These are phyloP conservation scores for Cryptococcus sp. DNA, from an alignment of 1,284 basidiomycete species.

Conservation along the genomic window DNA sequence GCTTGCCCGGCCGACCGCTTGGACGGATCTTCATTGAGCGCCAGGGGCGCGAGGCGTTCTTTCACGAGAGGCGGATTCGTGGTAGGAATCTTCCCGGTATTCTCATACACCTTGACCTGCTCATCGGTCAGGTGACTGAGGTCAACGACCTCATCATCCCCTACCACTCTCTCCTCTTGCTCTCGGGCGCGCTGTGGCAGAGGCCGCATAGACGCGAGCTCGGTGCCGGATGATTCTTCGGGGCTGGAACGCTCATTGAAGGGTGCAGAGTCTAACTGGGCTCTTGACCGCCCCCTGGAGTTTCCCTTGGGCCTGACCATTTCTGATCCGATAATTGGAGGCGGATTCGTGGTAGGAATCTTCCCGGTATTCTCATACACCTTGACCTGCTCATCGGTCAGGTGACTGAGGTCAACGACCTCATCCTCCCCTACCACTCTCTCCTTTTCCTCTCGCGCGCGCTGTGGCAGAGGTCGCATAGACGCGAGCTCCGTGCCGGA, in stretches of 20 bases:
- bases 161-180: background rate
- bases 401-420: slow-evolving; percentile 7
- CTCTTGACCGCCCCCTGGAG: too few species aligned
- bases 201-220: background rate
- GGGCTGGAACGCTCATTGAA: too few species aligned
- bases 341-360: too few species aligned
- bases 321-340: too few species aligned
- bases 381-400: slow-evolving; percentile 5
- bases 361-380: slow-evolving; percentile 7
- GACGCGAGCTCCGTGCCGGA: background rate
- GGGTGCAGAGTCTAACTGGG: too few species aligned
- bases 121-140: slow-evolving; percentile 9
- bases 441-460: background rate
- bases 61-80: too few species aligned
- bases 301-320: too few species aligned
- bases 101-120: slow-evolving; percentile 3
- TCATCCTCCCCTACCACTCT: background rate
- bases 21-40: too few species aligned
- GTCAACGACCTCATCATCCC: slow-evolving; percentile 4
- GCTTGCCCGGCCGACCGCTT: too few species aligned
- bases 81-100: background rate
- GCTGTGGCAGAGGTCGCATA: background rate
- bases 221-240: too few species aligned
- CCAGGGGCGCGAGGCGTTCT: too few species aligned
- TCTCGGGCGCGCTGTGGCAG: background rate